Conservation (phyloP, 768 basidiomycete species). For the Naganishia vishniacii region DNA sequence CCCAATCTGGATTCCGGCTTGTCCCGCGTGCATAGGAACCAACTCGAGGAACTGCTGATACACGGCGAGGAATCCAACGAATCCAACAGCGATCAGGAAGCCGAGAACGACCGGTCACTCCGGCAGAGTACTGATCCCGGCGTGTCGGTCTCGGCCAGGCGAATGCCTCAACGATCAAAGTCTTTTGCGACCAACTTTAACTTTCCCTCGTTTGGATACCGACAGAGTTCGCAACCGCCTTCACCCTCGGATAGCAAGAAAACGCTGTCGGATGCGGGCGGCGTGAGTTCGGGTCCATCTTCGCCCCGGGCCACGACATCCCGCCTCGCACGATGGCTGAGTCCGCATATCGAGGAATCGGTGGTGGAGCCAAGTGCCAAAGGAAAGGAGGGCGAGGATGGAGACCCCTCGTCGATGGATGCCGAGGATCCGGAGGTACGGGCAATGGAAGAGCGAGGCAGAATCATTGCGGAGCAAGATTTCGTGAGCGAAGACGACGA, state of each 20-base stretch:
- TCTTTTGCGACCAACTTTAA: background rate
- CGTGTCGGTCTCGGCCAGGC: background rate
- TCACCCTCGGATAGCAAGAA: constrained; percentile 9
- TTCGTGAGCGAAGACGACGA: constrained; percentile 7
- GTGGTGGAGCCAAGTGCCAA: no score
- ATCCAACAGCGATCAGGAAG: constrained; percentile 11
- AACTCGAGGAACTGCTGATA: constrained; percentile 9
- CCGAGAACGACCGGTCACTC: no score
- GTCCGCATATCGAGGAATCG: constrained; percentile 12
- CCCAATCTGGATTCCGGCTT: constrained; percentile 12
- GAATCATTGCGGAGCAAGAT: background rate
- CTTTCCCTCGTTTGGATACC: constrained; percentile 13
- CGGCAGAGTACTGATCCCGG: background rate
- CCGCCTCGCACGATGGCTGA: constrained; percentile 14
- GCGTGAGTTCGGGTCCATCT: background rate
- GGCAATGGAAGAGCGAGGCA: constrained; percentile 13
- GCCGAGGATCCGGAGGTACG: background rate
- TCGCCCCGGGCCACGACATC: constrained; percentile 1
- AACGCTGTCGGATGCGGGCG: background rate
- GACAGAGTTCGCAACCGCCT: constrained; percentile 1
- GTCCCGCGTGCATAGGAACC: background rate
- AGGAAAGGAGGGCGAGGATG: background rate
- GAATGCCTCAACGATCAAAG: background rate
- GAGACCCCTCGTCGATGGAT: background rate
- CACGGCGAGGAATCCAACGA: constrained; percentile 9